Conservation (phyloP, 768 basidiomycete genomes). For the Gloeopeniophorella convolvens region DNA sequence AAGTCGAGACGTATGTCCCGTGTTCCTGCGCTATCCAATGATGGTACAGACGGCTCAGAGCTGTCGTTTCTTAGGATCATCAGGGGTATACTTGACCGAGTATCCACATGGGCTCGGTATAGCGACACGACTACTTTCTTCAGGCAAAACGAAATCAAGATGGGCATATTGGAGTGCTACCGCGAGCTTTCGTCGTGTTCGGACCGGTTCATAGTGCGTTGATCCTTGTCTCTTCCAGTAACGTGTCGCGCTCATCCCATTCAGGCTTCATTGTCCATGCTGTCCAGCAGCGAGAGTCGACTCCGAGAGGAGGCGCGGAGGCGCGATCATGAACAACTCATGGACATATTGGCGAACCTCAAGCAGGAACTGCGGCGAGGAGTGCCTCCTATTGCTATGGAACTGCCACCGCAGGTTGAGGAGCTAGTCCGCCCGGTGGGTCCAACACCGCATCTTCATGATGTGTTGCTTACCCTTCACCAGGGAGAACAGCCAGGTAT, state of each 20-base stretch:
- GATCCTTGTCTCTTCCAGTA: not conserved
- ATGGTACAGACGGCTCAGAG: too few species aligned
- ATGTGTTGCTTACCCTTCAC: not conserved
- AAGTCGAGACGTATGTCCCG: constrained; percentile 5
- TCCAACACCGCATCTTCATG: not conserved
- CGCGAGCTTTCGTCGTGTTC: constrained; percentile 33
- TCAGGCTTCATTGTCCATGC: not conserved
- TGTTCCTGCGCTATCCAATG: too few species aligned
- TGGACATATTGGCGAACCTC: not conserved
- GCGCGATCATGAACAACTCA: not conserved
- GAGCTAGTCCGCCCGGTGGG: constrained; percentile 1
- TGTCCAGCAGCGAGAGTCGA: not conserved
- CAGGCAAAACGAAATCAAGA: constrained; percentile 34
- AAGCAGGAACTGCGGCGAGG: not conserved
- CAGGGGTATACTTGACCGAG: not conserved
- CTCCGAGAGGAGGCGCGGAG: not conserved
- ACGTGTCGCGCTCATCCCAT: not conserved
- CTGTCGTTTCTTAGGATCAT: constrained; percentile 5
- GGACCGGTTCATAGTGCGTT: constrained; percentile 33
- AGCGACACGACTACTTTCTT: constrained; percentile 23
- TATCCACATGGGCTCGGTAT: not conserved
- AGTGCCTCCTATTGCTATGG: not conserved
- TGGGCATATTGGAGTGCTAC: constrained; percentile 34
- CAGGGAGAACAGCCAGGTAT: not conserved
- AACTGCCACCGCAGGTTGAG: not conserved